Evolutionary conservation across 1,139 yeast genomes (phyloP).

Genomic region (Suhomyces wounanorum): DNA sequence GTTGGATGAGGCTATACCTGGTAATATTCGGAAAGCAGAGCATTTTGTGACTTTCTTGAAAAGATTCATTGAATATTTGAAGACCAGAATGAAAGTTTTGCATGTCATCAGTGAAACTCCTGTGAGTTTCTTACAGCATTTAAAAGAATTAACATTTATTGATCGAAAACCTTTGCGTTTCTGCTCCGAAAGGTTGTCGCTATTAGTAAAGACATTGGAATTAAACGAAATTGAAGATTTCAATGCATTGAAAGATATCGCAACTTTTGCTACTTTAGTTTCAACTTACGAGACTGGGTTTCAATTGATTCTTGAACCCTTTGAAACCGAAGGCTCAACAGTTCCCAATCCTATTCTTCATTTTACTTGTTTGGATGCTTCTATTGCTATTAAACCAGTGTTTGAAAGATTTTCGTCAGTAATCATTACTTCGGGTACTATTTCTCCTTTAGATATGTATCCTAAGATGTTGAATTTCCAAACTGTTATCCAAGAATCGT

Average conservation of each 20-base stretch:
- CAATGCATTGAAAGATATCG: conserved; percentile 90
- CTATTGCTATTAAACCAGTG: conserved; percentile 95
- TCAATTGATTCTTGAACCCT: conserved; percentile 88
- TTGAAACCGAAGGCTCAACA: conserved; percentile 94
- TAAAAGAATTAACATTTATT: conserved; percentile 89
- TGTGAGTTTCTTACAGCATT: conserved; percentile 83
- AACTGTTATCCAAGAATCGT: conserved; percentile 92
- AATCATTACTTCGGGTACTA: conserved; percentile 95
- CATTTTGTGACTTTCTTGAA: conserved; percentile 92
- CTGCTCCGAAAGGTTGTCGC: conserved; percentile 87
- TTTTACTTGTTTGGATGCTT: conserved; percentile 94
- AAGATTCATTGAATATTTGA: conserved; percentile 88
- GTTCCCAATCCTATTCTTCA: conserved; percentile 97
- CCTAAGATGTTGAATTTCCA: conserved; percentile 96
- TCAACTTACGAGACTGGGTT: conserved; percentile 95
- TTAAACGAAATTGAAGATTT: conserved; percentile 88
- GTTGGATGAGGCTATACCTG: conserved; percentile 92
- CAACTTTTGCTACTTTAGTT: conserved; percentile 93
- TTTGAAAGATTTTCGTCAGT: conserved; percentile 94
- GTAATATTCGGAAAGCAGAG: conserved; percentile 94
- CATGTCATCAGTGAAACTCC: conserved; percentile 98
- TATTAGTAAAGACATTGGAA: conserved; percentile 86
- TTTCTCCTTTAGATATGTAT: conserved; percentile 97
- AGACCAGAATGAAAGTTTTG: conserved; percentile 95
- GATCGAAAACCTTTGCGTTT: conserved; percentile 89